Evolutionary conservation across 805 yeast species (phyloP).

Genomic region (Sungouiozyma ichnusensis): DNA sequence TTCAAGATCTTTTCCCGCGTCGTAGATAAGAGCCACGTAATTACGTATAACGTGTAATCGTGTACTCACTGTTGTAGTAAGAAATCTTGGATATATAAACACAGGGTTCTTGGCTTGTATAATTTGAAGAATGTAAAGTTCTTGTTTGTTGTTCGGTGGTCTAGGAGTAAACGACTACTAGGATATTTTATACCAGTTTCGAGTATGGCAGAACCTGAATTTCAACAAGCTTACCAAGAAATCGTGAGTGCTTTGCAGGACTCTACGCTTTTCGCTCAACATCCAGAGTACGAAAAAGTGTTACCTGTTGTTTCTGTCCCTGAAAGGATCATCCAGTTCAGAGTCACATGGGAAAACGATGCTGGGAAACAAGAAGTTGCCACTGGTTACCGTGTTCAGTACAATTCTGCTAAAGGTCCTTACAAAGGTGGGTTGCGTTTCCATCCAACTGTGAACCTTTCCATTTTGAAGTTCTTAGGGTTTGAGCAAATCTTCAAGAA

Average conservation of each 20-base stretch:
- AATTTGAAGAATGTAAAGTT: too few relatives aligned
- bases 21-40: neutral
- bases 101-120: neutral
- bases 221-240: constrained; percentile 97
- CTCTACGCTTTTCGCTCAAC: constrained; percentile 79
- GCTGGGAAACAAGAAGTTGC: constrained; percentile 83
- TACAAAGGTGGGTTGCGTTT: constrained; percentile 98
- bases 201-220: constrained; percentile 82
- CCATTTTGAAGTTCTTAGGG: constrained; percentile 91
- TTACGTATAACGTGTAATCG: too few relatives aligned
- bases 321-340: constrained; percentile 92
- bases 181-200: too few relatives aligned
- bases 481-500: constrained; percentile 98
- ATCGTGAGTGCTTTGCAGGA: constrained; percentile 78
- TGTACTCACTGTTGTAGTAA: too few relatives aligned
- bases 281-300: constrained; percentile 83
- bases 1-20: neutral
- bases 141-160: too few relatives aligned
- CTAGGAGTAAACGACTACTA: too few relatives aligned
- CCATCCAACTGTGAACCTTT: constrained; percentile 94
- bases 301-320: constrained; percentile 88
- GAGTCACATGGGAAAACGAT: constrained; percentile 98
- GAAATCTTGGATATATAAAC: neutral
- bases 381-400: constrained; percentile 97
- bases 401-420: constrained; percentile 97